These are phyloP conservation scores for Acanthamoeba triangularis DNA, from an alignment of 208 protist genomes.

Conservation along the genomic window DNA sequence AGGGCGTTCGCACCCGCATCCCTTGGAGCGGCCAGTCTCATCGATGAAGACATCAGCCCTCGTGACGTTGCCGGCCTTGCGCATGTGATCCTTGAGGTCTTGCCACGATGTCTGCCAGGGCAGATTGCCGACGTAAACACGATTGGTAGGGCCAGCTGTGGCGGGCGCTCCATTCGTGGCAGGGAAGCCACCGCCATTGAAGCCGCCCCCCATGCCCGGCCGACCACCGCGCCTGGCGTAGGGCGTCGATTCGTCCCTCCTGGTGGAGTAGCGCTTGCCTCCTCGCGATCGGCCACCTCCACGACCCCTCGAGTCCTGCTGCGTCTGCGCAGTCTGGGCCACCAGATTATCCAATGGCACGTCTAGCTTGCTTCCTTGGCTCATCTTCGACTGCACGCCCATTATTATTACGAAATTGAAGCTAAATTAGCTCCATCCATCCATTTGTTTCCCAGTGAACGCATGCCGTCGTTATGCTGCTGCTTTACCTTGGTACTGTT, in stretches of 20 bases:
- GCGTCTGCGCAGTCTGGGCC: not conserved
- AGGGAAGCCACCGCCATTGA: not conserved
- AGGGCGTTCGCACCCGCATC: not conserved
- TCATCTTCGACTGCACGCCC: not conserved
- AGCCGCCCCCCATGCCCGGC: not conserved
- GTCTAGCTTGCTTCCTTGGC: slow-evolving; percentile 47
- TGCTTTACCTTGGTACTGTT: too few species aligned
- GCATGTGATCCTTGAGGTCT: slow-evolving; percentile 72
- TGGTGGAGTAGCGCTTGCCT: slow-evolving; percentile 12
- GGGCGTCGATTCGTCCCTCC: not conserved
- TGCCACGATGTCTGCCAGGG: slow-evolving; percentile 42
- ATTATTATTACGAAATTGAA: too few species aligned
- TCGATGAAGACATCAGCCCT: slow-evolving; percentile 3
- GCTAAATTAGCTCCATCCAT: too few species aligned
- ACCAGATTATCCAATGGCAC: slow-evolving; percentile 43
- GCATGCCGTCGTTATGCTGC: too few species aligned
- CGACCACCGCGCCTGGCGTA: not conserved
- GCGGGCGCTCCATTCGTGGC: not conserved
- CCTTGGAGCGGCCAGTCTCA: slow-evolving; percentile 62
- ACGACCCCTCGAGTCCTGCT: not conserved
- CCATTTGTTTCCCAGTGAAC: too few species aligned
- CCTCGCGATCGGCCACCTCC: slow-evolving; percentile 7
- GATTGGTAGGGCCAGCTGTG: not conserved
- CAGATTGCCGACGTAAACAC: slow-evolving; percentile 70
- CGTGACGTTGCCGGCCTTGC: slow-evolving; percentile 60